A percentile compares a stretch with the other conserved stretches of the same genome.
These are phyloP conservation scores for Volvariella volvacea DNA, from an alignment of 1,284 basidiomycete genomes.

Conservation along the genomic window DNA sequence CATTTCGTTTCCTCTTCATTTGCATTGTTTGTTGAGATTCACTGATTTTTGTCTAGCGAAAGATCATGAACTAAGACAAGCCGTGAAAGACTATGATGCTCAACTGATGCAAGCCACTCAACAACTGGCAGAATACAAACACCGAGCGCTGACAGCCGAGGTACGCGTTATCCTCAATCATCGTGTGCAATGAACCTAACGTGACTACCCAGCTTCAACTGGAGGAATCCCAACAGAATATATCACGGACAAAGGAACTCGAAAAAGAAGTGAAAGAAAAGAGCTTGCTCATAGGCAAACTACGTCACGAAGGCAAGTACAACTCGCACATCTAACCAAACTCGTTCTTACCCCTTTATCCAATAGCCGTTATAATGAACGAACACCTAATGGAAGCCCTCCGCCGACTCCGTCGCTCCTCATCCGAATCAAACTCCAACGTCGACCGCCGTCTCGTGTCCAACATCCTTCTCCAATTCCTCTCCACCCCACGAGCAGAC, in stretches of 20 bases:
- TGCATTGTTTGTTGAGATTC: constrained; percentile 2
- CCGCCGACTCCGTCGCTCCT: constrained; percentile 82
- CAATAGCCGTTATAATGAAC: constrained; percentile 86
- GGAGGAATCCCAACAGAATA: constrained; percentile 68
- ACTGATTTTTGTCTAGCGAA: constrained; percentile 41
- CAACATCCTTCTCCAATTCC: constrained; percentile 91
- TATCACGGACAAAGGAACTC: constrained; percentile 59
- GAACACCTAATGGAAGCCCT: constrained; percentile 97
- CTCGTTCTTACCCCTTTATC: too few relatives aligned
- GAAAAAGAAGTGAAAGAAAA: constrained; percentile 95
- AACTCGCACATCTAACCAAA: constrained; percentile 9
- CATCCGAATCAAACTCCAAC: constrained; percentile 65
- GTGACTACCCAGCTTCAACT: constrained; percentile 45
- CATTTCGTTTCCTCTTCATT: constrained; percentile 1
- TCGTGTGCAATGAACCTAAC: not conserved
- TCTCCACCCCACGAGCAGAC: constrained; percentile 87
- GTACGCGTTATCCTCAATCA: constrained; percentile 28
- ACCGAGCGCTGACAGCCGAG: constrained; percentile 83
- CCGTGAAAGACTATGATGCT: constrained; percentile 75
- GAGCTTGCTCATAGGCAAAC: constrained; percentile 83
- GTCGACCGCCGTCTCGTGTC: constrained; percentile 93
- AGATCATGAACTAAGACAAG: constrained; percentile 71
- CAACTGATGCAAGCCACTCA: constrained; percentile 68
- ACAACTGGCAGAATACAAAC: constrained; percentile 80
- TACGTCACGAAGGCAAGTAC: constrained; percentile 82